Base-by-base conservation (phyloP, 495 filamentous ascomycete genomes). In the Letharia lupina region DNA sequence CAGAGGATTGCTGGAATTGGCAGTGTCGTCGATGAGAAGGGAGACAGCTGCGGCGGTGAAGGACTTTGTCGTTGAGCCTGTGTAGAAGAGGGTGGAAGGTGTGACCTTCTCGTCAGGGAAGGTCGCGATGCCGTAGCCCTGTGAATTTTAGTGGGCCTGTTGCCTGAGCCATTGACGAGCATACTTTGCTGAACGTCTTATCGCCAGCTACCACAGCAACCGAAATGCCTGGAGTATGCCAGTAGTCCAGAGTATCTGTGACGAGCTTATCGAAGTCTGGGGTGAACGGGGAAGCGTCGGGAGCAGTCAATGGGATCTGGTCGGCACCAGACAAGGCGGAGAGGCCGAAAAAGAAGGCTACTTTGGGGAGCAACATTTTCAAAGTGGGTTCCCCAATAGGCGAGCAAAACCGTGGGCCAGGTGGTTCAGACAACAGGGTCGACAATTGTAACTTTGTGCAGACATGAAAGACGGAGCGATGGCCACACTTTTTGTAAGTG, bases 51-150 rank as follows among this genome's bases (percentile, higher is more conserved):
- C 81, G 2, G 78, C 78, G 12, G 80, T 82, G 73, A 84, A 84
- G 2, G 82, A 80, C 70, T 86, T 86, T 33, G 81, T 85, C 2
- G 83, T 86, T 68, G 80, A 83, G 54, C 76, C 65, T 7, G 71
- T 69, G 48, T 74, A 73, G 70, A 80, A 80, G 16, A 80, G 73
- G 13, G 78, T 75, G 31, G 78, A 73, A 13, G 78, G 74, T 10
- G 80, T 83, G 45, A 82, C 80, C 7, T 72, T 73, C 6, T 71
- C 76, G 47, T 74, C 72, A 3, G 78, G 75, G 52, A 75, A 61
- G 39, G 68, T 54, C 11, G 80, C 75, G 23, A 80, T 68, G 56
- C 83, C 83, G 71, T 84, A 84, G 23, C 81, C 83, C 83, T 86
- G 39, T 42, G 20, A 8, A 37, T 3, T 37, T 73, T 31, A 72